Conservation (phyloP, 768 basidiomycete species). For the Boletus vermiculosoides region DNA sequence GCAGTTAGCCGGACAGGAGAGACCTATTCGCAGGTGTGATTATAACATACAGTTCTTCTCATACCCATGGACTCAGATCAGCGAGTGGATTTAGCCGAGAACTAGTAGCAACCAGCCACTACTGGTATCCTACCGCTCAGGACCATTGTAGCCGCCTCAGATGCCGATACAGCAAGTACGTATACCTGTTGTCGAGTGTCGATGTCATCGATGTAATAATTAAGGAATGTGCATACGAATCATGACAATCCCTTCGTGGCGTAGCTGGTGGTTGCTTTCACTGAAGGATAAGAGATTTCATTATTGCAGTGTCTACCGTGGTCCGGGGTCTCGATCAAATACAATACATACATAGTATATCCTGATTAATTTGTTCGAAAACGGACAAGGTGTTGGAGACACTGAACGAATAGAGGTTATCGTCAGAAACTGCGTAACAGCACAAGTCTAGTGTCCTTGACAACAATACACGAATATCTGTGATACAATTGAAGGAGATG, state of each 20-base stretch:
- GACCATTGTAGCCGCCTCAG: too few relatives aligned
- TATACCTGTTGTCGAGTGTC: not conserved
- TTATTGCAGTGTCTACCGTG: not conserved
- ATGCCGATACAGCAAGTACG: not conserved
- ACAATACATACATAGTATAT: not conserved
- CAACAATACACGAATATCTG: not conserved
- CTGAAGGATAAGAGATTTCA: not conserved
- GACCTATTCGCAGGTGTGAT: not conserved
- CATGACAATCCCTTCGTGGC: not conserved
- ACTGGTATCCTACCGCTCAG: too few relatives aligned
- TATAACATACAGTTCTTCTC: not conserved
- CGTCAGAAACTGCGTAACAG: not conserved
- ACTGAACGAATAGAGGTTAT: not conserved
- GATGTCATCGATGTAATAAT: not conserved
- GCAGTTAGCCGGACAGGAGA: not conserved
- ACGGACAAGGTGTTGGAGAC: not conserved
- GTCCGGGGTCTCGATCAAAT: constrained; percentile 1
- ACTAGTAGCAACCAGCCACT: too few relatives aligned
- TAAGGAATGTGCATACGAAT: not conserved
- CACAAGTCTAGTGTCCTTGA: constrained; percentile 8
- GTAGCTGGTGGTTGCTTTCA: not conserved
- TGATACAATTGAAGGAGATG: constrained; percentile 3
- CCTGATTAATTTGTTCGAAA: too few relatives aligned
- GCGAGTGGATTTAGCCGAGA: too few relatives aligned
- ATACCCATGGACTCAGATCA: not conserved